phyloP scores from a whole-genome alignment of 129 eudicot genomes.

The Smallanthus sonchifolius region DNA sequence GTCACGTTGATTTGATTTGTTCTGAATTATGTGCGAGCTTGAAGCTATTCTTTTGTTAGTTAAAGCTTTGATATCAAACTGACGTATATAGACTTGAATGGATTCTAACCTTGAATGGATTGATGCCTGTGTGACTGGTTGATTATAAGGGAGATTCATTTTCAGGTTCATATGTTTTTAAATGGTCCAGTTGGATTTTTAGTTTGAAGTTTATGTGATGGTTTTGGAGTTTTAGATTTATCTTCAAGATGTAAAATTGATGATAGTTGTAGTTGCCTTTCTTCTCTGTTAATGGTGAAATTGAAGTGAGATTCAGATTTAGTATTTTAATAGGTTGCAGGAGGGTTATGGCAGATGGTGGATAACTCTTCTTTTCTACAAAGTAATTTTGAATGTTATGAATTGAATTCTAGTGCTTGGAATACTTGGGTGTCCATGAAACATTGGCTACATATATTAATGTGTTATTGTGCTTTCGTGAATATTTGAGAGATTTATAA shows the following conservation, averaged over 20 bases:
- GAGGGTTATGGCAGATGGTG: not conserved
- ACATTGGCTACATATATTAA: not conserved
- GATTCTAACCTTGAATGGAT: not conserved
- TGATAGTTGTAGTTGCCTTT: not conserved
- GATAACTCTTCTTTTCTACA: not conserved
- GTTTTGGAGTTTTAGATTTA: not conserved
- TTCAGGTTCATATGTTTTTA: not conserved
- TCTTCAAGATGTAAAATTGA: not conserved
- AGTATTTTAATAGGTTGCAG: not conserved
- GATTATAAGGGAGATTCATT: not conserved
- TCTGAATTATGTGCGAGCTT: not conserved
- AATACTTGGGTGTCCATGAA: not conserved
- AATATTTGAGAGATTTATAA: not conserved
- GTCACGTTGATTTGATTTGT: not conserved
- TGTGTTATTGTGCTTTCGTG: not conserved
- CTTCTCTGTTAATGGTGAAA: slow-evolving; percentile 2
- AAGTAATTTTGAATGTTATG: not conserved
- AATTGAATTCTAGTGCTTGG: not conserved
- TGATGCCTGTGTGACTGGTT: not conserved
- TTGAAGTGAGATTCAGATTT: not conserved
- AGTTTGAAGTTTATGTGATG: not conserved
- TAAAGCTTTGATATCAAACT: not conserved
- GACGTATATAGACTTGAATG: not conserved
- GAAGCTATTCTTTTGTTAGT: not conserved
- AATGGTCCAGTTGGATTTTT: not conserved